Evolutionary conservation across 208 protist genomes (phyloP).

Genomic region (Leishmania tarentolae): DNA sequence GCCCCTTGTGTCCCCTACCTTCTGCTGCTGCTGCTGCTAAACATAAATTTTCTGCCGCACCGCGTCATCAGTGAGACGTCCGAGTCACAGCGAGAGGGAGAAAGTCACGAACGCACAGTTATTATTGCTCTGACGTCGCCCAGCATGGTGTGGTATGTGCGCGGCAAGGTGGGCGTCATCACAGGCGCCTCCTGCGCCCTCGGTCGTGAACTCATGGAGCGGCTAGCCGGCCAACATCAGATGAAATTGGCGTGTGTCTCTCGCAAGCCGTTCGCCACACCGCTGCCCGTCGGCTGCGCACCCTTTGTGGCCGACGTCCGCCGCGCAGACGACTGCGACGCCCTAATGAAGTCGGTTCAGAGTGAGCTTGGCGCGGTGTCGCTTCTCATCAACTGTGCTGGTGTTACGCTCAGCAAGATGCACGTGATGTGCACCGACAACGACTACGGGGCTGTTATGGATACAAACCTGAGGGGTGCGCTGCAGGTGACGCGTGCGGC

Average conservation of each 20-base stretch:
- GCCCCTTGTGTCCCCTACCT: not conserved
- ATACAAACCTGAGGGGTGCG: slow-evolving; percentile 77
- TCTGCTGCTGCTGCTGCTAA: not conserved
- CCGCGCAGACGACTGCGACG: slow-evolving; percentile 51
- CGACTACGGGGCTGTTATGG: slow-evolving; percentile 74
- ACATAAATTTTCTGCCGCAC: not conserved
- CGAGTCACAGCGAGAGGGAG: not conserved
- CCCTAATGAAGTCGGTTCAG: slow-evolving; percentile 52
- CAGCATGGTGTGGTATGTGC: slow-evolving; percentile 58
- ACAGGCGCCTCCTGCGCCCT: slow-evolving; percentile 75
- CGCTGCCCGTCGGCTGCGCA: slow-evolving; percentile 46
- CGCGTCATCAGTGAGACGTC: not conserved
- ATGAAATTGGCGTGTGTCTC: slow-evolving; percentile 77
- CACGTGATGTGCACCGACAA: slow-evolving; percentile 63
- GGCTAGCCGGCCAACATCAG: slow-evolving; percentile 47
- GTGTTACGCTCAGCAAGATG: slow-evolving; percentile 79
- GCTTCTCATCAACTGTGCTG: slow-evolving; percentile 82
- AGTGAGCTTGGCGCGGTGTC: slow-evolving; percentile 51
- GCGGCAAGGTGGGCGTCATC: slow-evolving; percentile 68
- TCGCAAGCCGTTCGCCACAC: slow-evolving; percentile 30
- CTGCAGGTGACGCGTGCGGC: slow-evolving; percentile 72
- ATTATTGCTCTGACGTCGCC: not conserved
- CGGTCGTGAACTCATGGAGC: slow-evolving; percentile 47
- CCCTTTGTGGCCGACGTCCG: slow-evolving; percentile 57
- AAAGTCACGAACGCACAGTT: not conserved